Base-by-base conservation (phyloP, 768 basidiomycete species). In the Auriscalpium vulgare region DNA sequence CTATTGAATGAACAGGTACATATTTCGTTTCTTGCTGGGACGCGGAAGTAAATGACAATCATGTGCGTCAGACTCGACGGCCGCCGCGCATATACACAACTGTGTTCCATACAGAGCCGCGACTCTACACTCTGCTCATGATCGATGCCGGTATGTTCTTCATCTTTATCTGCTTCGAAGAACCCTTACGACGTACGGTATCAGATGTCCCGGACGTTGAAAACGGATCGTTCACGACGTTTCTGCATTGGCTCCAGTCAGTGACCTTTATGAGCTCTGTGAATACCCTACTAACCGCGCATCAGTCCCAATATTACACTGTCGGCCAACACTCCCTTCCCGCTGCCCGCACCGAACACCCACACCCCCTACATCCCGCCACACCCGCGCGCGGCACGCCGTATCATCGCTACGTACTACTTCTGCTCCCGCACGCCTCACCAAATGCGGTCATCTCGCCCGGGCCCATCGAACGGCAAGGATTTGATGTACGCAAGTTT, bases 351-450 rank as follows among this genome's bases (percentile, higher is more conserved):
- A 3, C 64, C 75, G 38, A 64, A 77, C 59, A 69, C 75, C 1
- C 87, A 89, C 67, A 88, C 87, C 7, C 72, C 73, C 23, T 97
- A 95, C 69, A 75, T 95, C 60, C 89, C 95, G 6, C 97, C 95
- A 4, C 93, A 97, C 62, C 95, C 95, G 4, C 92, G 67, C 80
- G 80, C 38, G 93, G 94, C 50, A 87, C 93, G 10, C 82, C 83
- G 0, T 93, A 91, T 71, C 95, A 99, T 71, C 91, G 95, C 59
- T 97, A 95, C 69, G 80, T 83, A 9, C 62, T 87, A 46, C 73
- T 95, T 34, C 73, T 95, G 34, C 76, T 95, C 48, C 84, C 82
- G 10, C 92, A 95, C 62, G 75, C 80, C 36, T 71, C 76, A 10
- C 61, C 67, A 0, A 61, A 60, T 10, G 59, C 63, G 61, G 64